These are phyloP conservation scores for Fonsecaea pugnacius DNA, from an alignment of 2,329 filamentous ascomycete genomes.

Conservation along the genomic window DNA sequence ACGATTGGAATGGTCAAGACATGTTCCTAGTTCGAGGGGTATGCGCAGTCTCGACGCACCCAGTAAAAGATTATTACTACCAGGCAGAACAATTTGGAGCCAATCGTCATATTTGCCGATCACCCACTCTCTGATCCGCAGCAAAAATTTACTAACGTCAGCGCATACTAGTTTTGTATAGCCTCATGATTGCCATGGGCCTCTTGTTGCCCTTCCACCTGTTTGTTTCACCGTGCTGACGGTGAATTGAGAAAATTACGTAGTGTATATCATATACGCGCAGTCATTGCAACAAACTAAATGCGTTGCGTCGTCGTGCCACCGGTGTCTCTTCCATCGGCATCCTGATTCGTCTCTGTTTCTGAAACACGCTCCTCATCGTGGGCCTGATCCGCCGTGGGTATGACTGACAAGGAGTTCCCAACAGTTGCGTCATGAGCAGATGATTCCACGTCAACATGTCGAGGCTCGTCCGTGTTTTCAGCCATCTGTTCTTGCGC, in stretches of 20 bases:
- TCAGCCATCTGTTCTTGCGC: background rate
- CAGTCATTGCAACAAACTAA: background rate
- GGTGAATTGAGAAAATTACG: too few species aligned
- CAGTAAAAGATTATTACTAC: background rate
- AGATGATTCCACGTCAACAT: background rate
- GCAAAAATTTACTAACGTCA: background rate
- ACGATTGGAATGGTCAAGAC: conserved; percentile 1
- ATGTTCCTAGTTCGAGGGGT: background rate
- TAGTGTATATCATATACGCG: background rate
- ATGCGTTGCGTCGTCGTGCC: background rate
- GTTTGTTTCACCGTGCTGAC: too few species aligned
- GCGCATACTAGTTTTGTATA: background rate
- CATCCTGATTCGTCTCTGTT: background rate
- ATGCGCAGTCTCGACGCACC: background rate
- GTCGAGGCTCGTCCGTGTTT: background rate
- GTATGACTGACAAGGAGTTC: background rate
- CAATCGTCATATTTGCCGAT: background rate
- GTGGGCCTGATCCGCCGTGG: background rate
- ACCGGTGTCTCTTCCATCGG: conserved; percentile 20
- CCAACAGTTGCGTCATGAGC: background rate
- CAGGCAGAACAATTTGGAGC: background rate
- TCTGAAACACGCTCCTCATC: background rate
- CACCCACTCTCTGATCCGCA: background rate
- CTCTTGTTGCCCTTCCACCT: too few species aligned
- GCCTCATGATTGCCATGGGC: too few species aligned